These are phyloP conservation scores for Przewalskia tangutica DNA, from an alignment of 257 asterid species.

Conservation along the genomic window DNA sequence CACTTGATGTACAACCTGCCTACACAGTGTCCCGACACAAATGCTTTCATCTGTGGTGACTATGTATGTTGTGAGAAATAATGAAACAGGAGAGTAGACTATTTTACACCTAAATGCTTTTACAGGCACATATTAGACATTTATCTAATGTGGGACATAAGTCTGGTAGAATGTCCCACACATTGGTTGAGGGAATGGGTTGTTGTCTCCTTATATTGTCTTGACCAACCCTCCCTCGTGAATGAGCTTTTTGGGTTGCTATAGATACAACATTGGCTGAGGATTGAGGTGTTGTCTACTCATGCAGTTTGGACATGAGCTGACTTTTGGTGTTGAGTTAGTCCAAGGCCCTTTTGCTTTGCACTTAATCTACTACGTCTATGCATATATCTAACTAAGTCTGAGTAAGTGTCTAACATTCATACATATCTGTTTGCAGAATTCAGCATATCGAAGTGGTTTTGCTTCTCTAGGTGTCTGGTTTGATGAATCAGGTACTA, in stretches of 20 bases:
- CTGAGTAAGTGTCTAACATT: neutral
- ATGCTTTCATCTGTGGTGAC: neutral
- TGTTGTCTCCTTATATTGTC: neutral
- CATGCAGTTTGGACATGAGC: neutral
- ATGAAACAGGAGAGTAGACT: neutral
- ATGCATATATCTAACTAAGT: neutral
- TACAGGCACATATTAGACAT: neutral
- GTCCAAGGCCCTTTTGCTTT: neutral
- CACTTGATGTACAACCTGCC: neutral
- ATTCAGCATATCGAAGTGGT: slow-evolving; percentile 4
- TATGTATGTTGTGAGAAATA: neutral
- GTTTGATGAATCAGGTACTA: slow-evolving; percentile 11
- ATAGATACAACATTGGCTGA: neutral
- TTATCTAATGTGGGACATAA: neutral
- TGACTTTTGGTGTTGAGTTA: neutral
- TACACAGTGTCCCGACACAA: neutral
- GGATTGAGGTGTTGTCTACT: neutral
- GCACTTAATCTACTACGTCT: neutral
- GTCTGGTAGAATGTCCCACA: neutral
- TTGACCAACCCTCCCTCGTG: neutral
- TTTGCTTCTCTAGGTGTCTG: slow-evolving; percentile 3
- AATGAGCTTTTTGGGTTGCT: neutral
- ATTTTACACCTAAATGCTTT: neutral
- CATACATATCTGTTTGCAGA: neutral
- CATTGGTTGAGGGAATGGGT: neutral